A percentile compares a stretch with the other conserved stretches of the same genome.
Evolutionary conservation across 306 rosid genomes (phyloP).

Genomic region (Hippophae gyantsensis): DNA sequence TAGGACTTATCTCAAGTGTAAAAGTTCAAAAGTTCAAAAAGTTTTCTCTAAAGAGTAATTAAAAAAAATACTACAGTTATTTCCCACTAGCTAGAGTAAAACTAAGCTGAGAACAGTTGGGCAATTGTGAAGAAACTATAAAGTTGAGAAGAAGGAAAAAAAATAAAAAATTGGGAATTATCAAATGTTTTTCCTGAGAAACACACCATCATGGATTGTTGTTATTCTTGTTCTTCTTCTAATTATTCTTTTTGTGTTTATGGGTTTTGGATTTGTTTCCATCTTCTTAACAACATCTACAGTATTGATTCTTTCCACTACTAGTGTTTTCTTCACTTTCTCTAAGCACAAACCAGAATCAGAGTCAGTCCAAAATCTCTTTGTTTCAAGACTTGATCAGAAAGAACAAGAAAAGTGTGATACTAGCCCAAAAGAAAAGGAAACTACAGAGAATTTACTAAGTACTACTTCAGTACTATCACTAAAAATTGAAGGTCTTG

Average conservation of each 20-base stretch:
- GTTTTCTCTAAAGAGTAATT: no score
- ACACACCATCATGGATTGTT: slow-evolving; percentile 43
- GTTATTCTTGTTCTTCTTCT: slow-evolving; percentile 27
- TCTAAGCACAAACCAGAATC: slow-evolving; percentile 27
- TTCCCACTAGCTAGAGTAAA: no score
- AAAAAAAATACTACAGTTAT: no score
- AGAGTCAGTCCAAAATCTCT: neutral
- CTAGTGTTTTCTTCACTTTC: slow-evolving; percentile 18
- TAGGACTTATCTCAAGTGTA: no score
- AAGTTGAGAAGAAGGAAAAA: slow-evolving; percentile 17
- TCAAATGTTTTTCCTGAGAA: slow-evolving; percentile 40
- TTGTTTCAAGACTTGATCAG: no score
- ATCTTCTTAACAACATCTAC: slow-evolving; percentile 32
- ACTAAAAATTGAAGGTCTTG: slow-evolving; percentile 11
- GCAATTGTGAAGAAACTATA: no score
- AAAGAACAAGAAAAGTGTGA: slow-evolving; percentile 7
- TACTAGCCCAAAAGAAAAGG: slow-evolving; percentile 9
- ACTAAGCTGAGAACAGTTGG: no score
- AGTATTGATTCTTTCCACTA: slow-evolving; percentile 30
- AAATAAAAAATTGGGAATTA: slow-evolving; percentile 6
- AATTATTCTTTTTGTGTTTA: slow-evolving; percentile 31
- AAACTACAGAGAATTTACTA: neutral
- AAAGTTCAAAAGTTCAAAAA: no score
- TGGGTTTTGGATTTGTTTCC: slow-evolving; percentile 34
- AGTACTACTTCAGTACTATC: slow-evolving; percentile 9